Base-by-base conservation (phyloP, 2,329 filamentous ascomycete genomes). In the Aspergillus quadricinctus region DNA sequence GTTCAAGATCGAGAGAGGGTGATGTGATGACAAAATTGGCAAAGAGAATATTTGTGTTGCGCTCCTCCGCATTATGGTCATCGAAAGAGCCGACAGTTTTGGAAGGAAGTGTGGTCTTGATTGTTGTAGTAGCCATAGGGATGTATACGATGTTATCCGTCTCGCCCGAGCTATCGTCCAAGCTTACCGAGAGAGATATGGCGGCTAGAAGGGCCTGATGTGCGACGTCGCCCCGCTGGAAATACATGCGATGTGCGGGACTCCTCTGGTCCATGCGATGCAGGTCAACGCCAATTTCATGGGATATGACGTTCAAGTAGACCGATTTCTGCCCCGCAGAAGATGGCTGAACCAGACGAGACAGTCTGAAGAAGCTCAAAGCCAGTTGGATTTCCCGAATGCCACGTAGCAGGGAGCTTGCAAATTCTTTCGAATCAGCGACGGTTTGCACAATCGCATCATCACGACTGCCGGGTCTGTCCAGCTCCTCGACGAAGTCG, bases 321-420 rank as follows among this genome's bases (percentile, higher is more conserved):
- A 96, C 82, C 3, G 90, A 87, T n/a, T 82, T 80, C 28, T 87
- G 85, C 3, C 81, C 81, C 3, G 87, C 81, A 60, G 86, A 84
- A 57, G 90, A 80, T 1, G 85, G 81, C 41, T 87, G 81, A 11
- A 97, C 82, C 65, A 86, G 87, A 72, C 92, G 94, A 23, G 90
- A 92, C 57, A 99, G 76, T 19, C 91, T 90, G 63, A 97, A 83
- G 72, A 93, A 94, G 73, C 93, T 93, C 69, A 97, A 85, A 0
- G 92, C 93, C 66, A 99, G 90, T 72, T 99, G 94, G 11, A 99
- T 89, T 72, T 99, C 94, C 70, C 97, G 95, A 62, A 99, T 91
- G 52, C 94, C 94, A 48, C 90, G 85, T 50, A 99, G 78, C 45
- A 97, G 88, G 1, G 94, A 97, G 70, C 89, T 90, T 55, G 92